A percentile compares a stretch with the other conserved stretches of the same genome.
These are phyloP conservation scores for Ampelocalamus luodianensis DNA, from an alignment of 176 grass and related monocot species.

Conservation along the genomic window DNA sequence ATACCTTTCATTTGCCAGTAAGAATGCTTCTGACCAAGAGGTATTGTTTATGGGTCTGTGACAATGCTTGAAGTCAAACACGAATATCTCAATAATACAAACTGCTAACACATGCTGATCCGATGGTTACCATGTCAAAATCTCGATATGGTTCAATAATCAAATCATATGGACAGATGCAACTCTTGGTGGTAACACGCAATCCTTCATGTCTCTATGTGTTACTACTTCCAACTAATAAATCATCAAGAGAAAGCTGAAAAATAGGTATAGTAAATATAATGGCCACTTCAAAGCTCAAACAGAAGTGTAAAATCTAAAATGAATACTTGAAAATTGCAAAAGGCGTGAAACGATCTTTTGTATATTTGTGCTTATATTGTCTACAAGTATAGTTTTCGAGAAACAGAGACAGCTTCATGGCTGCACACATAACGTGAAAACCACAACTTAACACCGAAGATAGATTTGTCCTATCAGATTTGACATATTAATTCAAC, in stretches of 20 bases:
- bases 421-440: neutral
- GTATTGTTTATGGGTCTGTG: constrained; percentile 48
- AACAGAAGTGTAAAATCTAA: neutral
- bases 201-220: constrained; percentile 53
- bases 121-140: constrained; percentile 45
- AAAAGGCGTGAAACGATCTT: neutral
- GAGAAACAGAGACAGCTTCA: neutral
- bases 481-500: neutral
- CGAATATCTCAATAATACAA: constrained; percentile 27
- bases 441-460: neutral
- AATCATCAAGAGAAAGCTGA: constrained; percentile 35
- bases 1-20: constrained; percentile 56
- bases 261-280: neutral
- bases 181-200: constrained; percentile 49
- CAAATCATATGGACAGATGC: constrained; percentile 50
- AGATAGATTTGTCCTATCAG: neutral
- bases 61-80: constrained; percentile 28
- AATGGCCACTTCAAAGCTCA: neutral
- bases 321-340: neutral
- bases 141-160: constrained; percentile 50
- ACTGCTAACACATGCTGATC: constrained; percentile 31
- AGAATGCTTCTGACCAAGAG: constrained; percentile 55
- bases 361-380: neutral
- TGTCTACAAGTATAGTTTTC: neutral
- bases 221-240: constrained; percentile 53